These are phyloP conservation scores for barley (Hordeum vulgare) DNA, from an alignment of 176 grass and related monocot genomes.

Conservation along the genomic window DNA sequence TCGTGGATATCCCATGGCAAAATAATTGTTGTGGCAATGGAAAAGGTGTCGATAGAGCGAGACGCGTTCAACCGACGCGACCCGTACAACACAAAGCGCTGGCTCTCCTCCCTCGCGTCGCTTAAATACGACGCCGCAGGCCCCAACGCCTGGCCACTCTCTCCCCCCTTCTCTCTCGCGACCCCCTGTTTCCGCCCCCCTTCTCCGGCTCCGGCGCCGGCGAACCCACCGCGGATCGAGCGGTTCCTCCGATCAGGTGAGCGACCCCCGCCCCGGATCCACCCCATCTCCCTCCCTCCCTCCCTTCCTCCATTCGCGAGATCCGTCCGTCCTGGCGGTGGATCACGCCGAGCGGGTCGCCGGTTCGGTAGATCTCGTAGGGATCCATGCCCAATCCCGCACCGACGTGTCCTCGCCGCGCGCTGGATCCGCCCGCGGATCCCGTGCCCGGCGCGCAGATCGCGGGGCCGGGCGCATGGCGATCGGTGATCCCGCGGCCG, in stretches of 20 bases:
- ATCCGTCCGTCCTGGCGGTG: neutral
- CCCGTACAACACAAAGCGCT: neutral
- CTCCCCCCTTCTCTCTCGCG: neutral
- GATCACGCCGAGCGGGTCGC: neutral
- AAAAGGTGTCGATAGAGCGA: slow-evolving; percentile 7
- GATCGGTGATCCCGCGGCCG: neutral
- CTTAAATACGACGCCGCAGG: slow-evolving; percentile 20
- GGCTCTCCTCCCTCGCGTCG: neutral
- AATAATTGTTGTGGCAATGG: neutral
- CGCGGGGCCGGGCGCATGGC: neutral
- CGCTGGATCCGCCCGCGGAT: neutral
- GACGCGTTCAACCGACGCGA: slow-evolving; percentile 43
- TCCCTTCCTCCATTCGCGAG: neutral
- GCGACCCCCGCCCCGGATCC: too few relatives aligned
- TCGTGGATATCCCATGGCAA: too few relatives aligned
- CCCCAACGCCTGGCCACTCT: neutral
- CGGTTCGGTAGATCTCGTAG: neutral
- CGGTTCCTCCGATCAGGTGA: slow-evolving; percentile 22
- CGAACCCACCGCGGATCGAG: slow-evolving; percentile 19
- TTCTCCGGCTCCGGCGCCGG: slow-evolving; percentile 23
- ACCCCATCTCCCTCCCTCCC: neutral
- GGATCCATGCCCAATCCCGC: neutral
- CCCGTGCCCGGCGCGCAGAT: neutral
- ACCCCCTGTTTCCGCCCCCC: slow-evolving; percentile 11
- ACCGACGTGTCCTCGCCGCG: neutral